These are phyloP conservation scores for Silene conica DNA, from an alignment of 148 eudicot genomes.

Conservation along the genomic window DNA sequence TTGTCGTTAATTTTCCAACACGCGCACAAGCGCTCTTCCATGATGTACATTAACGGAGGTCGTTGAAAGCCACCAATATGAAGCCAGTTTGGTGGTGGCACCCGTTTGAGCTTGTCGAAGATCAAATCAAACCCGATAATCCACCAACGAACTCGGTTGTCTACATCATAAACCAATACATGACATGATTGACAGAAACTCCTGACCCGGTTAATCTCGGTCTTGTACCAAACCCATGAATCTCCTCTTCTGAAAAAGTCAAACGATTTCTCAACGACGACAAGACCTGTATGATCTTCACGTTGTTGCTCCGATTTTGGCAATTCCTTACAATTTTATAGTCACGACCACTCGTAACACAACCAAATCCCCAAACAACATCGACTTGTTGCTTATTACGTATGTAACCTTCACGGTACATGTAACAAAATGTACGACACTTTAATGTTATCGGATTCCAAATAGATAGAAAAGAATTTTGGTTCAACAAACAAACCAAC, in stretches of 20 bases:
- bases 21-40: background rate
- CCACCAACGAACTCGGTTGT: background rate
- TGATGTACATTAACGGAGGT: slow-evolving; percentile 13
- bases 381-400: background rate
- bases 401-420: no score
- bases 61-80: background rate
- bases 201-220: slow-evolving; percentile 6
- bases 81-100: background rate
- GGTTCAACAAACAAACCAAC: no score
- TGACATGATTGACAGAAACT: background rate
- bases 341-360: no score
- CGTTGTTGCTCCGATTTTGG: background rate
- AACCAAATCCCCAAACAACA: no score
- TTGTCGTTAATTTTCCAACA: background rate
- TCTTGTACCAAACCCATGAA: background rate
- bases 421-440: no score
- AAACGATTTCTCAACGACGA: no score
- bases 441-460: no score
- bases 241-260: no score
- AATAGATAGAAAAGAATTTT: background rate
- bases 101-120: background rate
- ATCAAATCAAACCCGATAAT: slow-evolving; percentile 17
- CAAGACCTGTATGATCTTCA: no score
- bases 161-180: background rate
- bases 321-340: background rate